Base-by-base conservation (phyloP, 192 early-diverging fungal species). In the Coemansia umbellata region DNA sequence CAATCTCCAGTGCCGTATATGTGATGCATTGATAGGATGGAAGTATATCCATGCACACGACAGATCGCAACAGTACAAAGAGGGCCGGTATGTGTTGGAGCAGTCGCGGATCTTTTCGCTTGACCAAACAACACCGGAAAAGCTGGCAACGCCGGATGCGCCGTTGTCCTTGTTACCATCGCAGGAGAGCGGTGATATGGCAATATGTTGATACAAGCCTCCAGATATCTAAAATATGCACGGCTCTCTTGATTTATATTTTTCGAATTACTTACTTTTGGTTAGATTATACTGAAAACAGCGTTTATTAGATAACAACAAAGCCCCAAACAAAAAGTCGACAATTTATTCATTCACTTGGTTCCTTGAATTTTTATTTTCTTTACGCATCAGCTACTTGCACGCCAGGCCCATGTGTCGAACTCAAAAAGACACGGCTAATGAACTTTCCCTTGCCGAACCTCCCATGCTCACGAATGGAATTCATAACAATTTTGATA, bases 321-420 rank as follows among this genome's bases (percentile, higher is more conserved):
- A n/a, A n/a, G n/a, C n/a, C n/a, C n/a, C n/a, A n/a, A n/a, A n/a
- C n/a, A n/a, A n/a, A n/a, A n/a, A n/a, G n/a, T n/a, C n/a, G n/a
- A n/a, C n/a, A n/a, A n/a, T n/a, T n/a, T n/a, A n/a, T n/a, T n/a
- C n/a, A n/a, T n/a, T n/a, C n/a, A n/a, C n/a, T n/a, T n/a, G n/a
- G n/a, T n/a, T n/a, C n/a, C n/a, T n/a, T n/a, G n/a, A n/a, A n/a
- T n/a, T n/a, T n/a, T n/a, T n/a, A n/a, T n/a, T n/a, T n/a, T n/a
- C n/a, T n/a, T 17, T 63, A 70, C 22, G 78, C 83, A 54, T 72
- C 78, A 24, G 78, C 70, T 35, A 88, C 59, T 18, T 75, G 81
- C 42, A 88, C 63, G 19, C 84, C 86, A 8, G 86, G 86, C 31
- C 84, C 86, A 33, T 81, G 84, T 5, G 86, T 88, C 8, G 84